A percentile compares a stretch with the other conserved stretches of the same genome.
Conservation (phyloP, 129 eudicot genomes). For the Pulicaria dysenterica region DNA sequence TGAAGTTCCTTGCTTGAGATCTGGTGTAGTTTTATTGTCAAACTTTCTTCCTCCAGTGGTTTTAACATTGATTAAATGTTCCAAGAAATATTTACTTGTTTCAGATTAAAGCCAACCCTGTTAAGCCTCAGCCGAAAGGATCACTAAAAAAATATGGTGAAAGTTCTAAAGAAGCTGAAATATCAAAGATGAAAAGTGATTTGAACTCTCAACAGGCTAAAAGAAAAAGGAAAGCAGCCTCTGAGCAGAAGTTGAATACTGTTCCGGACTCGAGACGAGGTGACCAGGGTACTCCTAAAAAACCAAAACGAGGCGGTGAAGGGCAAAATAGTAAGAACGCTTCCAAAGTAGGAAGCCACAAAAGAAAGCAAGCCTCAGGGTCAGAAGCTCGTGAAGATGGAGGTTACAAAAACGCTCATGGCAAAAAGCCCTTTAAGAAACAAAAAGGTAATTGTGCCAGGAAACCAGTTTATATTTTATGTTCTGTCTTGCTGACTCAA, state of each 20-base stretch:
- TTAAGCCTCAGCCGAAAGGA: slow-evolving; percentile 34
- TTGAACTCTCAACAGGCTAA: slow-evolving; percentile 24
- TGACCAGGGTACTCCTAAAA: slow-evolving; percentile 33
- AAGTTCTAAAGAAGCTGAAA: slow-evolving; percentile 29
- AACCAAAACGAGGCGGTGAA: slow-evolving; percentile 23
- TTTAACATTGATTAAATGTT: neutral
- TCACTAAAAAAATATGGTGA: slow-evolving; percentile 29
- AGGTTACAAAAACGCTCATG: slow-evolving; percentile 30
- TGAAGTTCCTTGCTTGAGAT: slow-evolving; percentile 8
- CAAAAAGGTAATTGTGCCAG: slow-evolving; percentile 33
- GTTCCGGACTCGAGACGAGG: neutral
- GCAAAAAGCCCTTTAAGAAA: slow-evolving; percentile 41
- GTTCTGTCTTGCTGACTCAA: too few relatives aligned
- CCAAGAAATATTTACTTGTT: slow-evolving; percentile 1
- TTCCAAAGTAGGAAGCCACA: slow-evolving; percentile 33
- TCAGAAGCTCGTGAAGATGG: slow-evolving; percentile 27
- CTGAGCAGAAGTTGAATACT: slow-evolving; percentile 29
- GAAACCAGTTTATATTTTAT: neutral
- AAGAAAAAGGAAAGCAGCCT: slow-evolving; percentile 33
- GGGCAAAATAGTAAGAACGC: slow-evolving; percentile 27
- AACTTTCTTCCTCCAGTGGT: neutral
- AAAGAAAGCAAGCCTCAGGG: slow-evolving; percentile 36
- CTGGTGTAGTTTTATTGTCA: slow-evolving; percentile 3
- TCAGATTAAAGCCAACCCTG: slow-evolving; percentile 34
- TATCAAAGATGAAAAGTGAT: slow-evolving; percentile 24